phyloP scores from a whole-genome alignment of 148 eudicot species.

The Polygonum maritimum region DNA sequence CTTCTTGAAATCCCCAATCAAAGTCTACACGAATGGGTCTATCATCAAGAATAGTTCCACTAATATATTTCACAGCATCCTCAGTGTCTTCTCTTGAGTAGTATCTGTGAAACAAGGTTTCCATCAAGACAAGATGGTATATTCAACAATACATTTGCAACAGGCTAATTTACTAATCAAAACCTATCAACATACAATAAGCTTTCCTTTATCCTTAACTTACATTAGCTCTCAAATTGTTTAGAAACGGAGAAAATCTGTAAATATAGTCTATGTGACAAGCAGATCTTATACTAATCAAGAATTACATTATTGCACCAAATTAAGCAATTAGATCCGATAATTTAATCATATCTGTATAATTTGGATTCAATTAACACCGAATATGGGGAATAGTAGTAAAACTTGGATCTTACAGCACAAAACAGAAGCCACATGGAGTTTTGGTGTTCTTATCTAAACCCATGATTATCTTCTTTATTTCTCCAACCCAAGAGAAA shows the following conservation, averaged over 20 bases:
- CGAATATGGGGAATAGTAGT: neutral
- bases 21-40: constrained; percentile 97
- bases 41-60: constrained; percentile 97
- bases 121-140: neutral
- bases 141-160: neutral
- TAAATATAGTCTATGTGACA: neutral
- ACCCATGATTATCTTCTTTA: constrained; percentile 93
- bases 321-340: neutral
- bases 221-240: neutral
- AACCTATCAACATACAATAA: neutral
- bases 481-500: constrained; percentile 84
- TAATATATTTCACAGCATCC: constrained; percentile 82
- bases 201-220: neutral
- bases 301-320: neutral
- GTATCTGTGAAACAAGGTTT: constrained; percentile 35
- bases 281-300: neutral
- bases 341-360: neutral
- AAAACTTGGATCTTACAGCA: constrained; percentile 42
- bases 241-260: neutral
- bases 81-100: constrained; percentile 90
- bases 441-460: constrained; percentile 94
- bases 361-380: neutral
- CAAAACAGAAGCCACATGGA: constrained; percentile 95
- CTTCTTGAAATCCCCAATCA: constrained; percentile 99
- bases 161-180: neutral